Evolutionary conservation across 2,329 filamentous ascomycete genomes (phyloP).

Genomic region (Diaporthe eres): DNA sequence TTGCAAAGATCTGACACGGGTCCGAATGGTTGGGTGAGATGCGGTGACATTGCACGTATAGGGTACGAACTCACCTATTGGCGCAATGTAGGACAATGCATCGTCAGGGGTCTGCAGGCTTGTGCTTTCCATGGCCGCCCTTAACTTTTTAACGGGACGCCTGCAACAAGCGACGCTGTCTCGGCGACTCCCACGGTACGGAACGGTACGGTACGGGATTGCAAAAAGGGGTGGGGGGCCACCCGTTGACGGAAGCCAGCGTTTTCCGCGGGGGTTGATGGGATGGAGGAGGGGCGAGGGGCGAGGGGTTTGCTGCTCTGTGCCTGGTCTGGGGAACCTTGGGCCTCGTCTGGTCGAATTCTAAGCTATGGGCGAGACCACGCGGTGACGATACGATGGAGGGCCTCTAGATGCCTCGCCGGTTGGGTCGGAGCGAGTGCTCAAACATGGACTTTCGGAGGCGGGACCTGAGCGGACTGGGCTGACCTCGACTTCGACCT

Average conservation of each 20-base stretch:
- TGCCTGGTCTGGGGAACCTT: constrained; percentile 26
- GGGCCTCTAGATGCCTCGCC: not conserved
- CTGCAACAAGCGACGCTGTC: constrained; percentile 21
- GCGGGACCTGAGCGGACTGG: constrained; percentile 8
- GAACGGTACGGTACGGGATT: constrained; percentile 10
- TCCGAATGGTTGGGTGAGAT: constrained; percentile 62
- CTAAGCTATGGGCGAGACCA: not conserved
- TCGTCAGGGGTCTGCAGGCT: constrained; percentile 62
- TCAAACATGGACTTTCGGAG: not conserved
- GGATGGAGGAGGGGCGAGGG: not conserved
- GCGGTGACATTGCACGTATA: constrained; percentile 45
- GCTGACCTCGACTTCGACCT: not conserved
- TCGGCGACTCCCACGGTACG: constrained; percentile 19
- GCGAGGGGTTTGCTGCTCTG: constrained; percentile 2
- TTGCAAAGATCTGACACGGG: constrained; percentile 60
- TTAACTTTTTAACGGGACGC: constrained; percentile 38
- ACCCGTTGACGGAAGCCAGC: constrained; percentile 23
- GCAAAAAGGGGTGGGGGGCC: not conserved
- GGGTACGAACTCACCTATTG: constrained; percentile 65
- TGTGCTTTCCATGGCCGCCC: constrained; percentile 56
- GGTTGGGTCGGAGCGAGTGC: not conserved
- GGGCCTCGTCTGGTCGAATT: not conserved
- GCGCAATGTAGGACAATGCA: constrained; percentile 64
- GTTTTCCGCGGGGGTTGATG: constrained; percentile 1
- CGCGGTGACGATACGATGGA: not conserved